Base-by-base conservation (phyloP, 805 yeast genomes). In the Zygotorulaspora sp. region DNA sequence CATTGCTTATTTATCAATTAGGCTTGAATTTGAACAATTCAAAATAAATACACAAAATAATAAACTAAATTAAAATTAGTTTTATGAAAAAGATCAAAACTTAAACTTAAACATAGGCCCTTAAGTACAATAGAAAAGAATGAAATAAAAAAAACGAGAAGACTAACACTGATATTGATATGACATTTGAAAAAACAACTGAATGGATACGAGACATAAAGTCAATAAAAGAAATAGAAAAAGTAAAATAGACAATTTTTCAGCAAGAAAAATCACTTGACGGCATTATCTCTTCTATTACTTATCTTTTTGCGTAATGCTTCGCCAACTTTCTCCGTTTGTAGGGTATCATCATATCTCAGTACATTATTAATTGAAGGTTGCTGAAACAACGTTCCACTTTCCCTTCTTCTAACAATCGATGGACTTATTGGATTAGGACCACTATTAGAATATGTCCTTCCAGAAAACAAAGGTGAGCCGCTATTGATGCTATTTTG, bases 311-410 rank as follows among this genome's bases (percentile, higher is more conserved):
- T 43, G 38, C 52, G 46, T 29, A 57, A 32, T 10, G 55, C 52
- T 12, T 48, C 53, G 31, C 56, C 51, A 10, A 52, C 48, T n/a
- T 48, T 48, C 26, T 49, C 55, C 13, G 47, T 44, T 29, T 55
- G 55, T 24, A 57, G 30, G 13, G 44, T 43, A 10, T 49, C 50
- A 26, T 51, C 53, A 27, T 30, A 45, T 36, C 45, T 34, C 26
- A 51, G 35, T 21, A 48, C 46, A 22, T 50, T 45, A 22, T 32
- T 42, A 20, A 43, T 39, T 13, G 49, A 41, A 31, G 46, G 21
- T 35, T 33, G 24, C 35, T 33, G 24, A 25, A 17, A 41, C 18
- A 32, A 30, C 23, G 36, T 34, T 6, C 33, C 43, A 22, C 41
- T 38, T 33, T 45, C 41, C 11, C 49, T 35, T 22, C 40, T 32